Evolutionary conservation across 495 filamentous ascomycete species (phyloP), one percentile per base, ranked within the genome.

Genomic region (Annulohypoxylon nitens): DNA sequence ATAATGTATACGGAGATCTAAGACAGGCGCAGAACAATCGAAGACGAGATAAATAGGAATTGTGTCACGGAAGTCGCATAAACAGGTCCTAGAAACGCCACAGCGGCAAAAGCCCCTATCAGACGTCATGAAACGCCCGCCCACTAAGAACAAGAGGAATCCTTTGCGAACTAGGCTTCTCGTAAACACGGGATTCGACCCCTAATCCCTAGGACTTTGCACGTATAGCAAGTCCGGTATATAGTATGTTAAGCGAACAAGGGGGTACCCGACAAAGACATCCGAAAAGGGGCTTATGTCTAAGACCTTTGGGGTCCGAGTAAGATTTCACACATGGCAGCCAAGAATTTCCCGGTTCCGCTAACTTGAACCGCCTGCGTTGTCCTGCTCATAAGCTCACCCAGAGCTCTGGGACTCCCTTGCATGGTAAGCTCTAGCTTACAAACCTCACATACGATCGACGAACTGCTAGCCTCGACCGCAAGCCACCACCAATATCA

Each of bases 261-360:
- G 41, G 67, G 67, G 59, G 51, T 4, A 60, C 50, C 50, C 55
- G 39, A 48, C 30, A 20, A 57, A 23, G 26, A 18, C 7, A 45
- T 57, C 51, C 61, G 61, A 39, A 41, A 47, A 33, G 50, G 67
- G 60, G 25, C 67, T 54, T 33, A 50, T 37, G 43, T 16, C 55
- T 30, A 36, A 59, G 59, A 50, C 12, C 26, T 11, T 37, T 11
- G 10, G 30, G 47, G 18, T 67, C 12, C 20, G 50, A 39, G 64
- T 60, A 23, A 62, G 47, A 62, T 53, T 54, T 62, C 39, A 14
- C 60, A 39, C 67, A 70, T 70, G 67, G 67, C 60, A 70, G 30
- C 20, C 58, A 47, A 18, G 36, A 69, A 67, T 37, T 37, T 36
- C 65, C 65, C 47, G 47, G 47, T 26, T 50, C 3, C 39, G 39